Evolutionary conservation across 2,329 filamentous ascomycete genomes (phyloP).

Genomic region (Colletotrichum lentis): DNA sequence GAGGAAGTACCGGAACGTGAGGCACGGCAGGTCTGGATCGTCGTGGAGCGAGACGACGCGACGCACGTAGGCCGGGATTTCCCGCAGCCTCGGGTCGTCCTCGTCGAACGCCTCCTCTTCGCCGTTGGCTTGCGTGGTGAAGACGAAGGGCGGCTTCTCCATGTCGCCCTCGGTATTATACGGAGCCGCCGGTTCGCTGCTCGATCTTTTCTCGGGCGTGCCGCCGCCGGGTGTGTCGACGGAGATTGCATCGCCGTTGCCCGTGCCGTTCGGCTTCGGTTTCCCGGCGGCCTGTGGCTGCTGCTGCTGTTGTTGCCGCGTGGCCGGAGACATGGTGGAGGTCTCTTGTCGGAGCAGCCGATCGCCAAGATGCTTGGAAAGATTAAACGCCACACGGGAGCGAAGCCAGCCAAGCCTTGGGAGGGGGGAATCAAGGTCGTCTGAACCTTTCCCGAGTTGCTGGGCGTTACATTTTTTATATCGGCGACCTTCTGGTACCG

Average conservation of each 20-base stretch:
- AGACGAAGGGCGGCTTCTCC: conserved; percentile 40
- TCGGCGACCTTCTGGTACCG: neutral
- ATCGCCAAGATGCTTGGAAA: conserved; percentile 33
- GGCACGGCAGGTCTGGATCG: conserved; percentile 60
- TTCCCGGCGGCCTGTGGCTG: conserved; percentile 1
- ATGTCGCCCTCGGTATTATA: conserved; percentile 40
- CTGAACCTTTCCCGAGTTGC: neutral
- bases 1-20: conserved; percentile 67
- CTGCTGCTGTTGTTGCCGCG: neutral
- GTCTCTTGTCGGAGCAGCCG: conserved; percentile 6
- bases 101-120: conserved; percentile 48
- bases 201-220: conserved; percentile 14
- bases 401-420: conserved; percentile 32
- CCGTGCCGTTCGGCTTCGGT: conserved; percentile 1
- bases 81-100: conserved; percentile 60
- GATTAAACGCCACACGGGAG: conserved; percentile 16
- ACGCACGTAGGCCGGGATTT: conserved; percentile 57
- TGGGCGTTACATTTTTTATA: conserved; percentile 23
- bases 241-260: conserved; percentile 19
- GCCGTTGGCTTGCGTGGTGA: conserved; percentile 38
- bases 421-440: neutral
- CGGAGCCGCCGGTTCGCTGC: conserved; percentile 23
- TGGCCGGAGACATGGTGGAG: conserved; percentile 24
- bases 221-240: conserved; percentile 14
- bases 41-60: conserved; percentile 42